Percentiles rank a stretch among this genome's conserved stretches.
Evolutionary conservation across 441 rosid genomes (phyloP).

Genomic region (Erodium chrysanthum): DNA sequence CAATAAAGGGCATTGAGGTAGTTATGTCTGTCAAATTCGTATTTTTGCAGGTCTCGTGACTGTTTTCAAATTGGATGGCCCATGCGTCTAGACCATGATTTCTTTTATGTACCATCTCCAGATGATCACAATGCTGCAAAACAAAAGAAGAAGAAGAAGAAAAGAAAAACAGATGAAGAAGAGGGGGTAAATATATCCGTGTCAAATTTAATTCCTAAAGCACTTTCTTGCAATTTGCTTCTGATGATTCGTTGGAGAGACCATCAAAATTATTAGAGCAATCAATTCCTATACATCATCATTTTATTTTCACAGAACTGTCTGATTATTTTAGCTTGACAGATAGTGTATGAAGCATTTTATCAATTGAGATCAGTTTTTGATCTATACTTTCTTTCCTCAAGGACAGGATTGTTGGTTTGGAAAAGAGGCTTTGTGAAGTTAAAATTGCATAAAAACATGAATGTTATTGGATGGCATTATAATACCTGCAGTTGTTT

Average conservation of each 20-base stretch:
- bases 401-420: not conserved
- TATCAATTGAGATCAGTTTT: not conserved
- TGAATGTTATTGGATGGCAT: not conserved
- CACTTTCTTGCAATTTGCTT: constrained; percentile 5
- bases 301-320: not conserved
- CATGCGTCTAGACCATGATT: constrained; percentile 62
- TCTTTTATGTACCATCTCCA: constrained; percentile 37
- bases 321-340: not conserved
- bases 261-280: not conserved
- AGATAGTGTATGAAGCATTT: not conserved
- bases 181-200: constrained; percentile 36
- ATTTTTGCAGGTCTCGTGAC: constrained; percentile 63
- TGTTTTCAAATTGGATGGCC: constrained; percentile 97
- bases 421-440: not conserved
- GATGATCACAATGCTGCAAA: constrained; percentile 26
- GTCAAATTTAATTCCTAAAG: constrained; percentile 10
- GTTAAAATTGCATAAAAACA: not conserved
- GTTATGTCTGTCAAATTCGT: constrained; percentile 14
- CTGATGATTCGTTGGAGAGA: not conserved
- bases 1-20: constrained; percentile 17
- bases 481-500: not conserved
- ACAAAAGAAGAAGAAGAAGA: constrained; percentile 30
- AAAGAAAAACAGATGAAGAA: constrained; percentile 52
- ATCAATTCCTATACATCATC: not conserved
- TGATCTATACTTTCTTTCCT: not conserved